phyloP scores from a whole-genome alignment of 495 filamentous ascomycete species.

The Friedmanniomyces endolithicus region DNA sequence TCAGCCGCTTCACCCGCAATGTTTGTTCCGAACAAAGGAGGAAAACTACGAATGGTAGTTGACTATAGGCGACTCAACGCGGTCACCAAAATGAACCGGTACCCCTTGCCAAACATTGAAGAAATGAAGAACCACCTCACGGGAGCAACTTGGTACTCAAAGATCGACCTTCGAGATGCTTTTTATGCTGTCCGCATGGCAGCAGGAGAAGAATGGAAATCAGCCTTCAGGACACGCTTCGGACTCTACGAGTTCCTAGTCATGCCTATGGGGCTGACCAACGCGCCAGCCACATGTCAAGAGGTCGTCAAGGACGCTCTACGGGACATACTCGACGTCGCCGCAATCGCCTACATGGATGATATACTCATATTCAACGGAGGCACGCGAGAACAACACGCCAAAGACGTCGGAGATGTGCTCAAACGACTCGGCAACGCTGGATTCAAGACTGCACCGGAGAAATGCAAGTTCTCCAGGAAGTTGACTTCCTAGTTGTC shows the following conservation, averaged over 20 bases:
- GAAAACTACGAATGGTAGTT: constrained; percentile 13
- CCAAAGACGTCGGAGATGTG: neutral
- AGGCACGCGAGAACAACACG: neutral
- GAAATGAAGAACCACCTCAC: constrained; percentile 19
- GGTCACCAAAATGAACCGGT: constrained; percentile 24
- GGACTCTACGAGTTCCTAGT: neutral
- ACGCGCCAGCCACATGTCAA: neutral
- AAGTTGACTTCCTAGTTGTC: neutral
- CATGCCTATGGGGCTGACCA: neutral
- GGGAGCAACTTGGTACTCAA: constrained; percentile 22
- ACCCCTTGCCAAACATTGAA: constrained; percentile 20
- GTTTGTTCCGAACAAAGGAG: constrained; percentile 26
- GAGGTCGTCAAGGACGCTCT: neutral
- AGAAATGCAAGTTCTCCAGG: neutral
- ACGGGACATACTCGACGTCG: too few species aligned
- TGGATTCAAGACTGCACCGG: neutral
- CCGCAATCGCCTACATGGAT: too few species aligned
- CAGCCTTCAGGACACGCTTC: neutral
- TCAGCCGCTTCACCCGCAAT: constrained; percentile 7
- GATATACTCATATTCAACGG: too few species aligned
- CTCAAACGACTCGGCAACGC: neutral
- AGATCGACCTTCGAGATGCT: constrained; percentile 19
- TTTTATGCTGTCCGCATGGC: neutral
- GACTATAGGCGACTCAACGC: constrained; percentile 18
- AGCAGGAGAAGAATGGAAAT: neutral